Percentiles rank a stretch among this genome's conserved stretches.
Evolutionary conservation across 495 filamentous ascomycete genomes (phyloP).

Genomic region (Neurospora sublineolata): DNA sequence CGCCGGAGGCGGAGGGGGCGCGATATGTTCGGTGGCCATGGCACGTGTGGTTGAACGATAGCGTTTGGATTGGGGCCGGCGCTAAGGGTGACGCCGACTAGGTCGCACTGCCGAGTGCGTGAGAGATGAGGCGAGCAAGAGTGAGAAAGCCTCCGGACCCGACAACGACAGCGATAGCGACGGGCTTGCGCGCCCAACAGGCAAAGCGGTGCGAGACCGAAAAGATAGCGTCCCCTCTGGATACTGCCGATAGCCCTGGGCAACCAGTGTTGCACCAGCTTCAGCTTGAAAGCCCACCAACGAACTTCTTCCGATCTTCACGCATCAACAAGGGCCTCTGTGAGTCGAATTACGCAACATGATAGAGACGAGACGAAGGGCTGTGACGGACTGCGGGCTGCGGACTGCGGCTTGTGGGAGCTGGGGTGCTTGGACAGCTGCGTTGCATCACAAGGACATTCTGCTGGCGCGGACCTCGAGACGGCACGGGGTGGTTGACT

Average conservation of each 20-base stretch:
- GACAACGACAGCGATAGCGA: background rate
- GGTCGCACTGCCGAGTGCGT: background rate
- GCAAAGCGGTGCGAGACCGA: background rate
- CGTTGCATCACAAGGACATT: conserved; percentile 25
- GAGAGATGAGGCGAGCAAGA: background rate
- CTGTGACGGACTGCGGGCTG: conserved; percentile 1
- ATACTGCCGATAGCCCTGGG: conserved; percentile 4
- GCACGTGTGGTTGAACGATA: background rate
- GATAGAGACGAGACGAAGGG: conserved; percentile 5
- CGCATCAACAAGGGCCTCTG: conserved; percentile 20
- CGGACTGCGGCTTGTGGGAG: conserved; percentile 6
- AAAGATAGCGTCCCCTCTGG: background rate
- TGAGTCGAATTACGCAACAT: conserved; percentile 22
- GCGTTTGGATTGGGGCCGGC: background rate
- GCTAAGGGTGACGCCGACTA: background rate
- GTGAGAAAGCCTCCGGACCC: background rate
- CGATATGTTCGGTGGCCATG: conserved; percentile 21
- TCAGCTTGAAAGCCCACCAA: conserved; percentile 16
- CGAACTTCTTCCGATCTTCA: conserved; percentile 9
- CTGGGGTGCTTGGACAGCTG: conserved; percentile 6
- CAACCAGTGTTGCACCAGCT: conserved; percentile 13
- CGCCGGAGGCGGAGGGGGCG: conserved; percentile 13
- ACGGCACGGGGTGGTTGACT: conserved; percentile 7
- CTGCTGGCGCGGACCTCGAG: background rate
- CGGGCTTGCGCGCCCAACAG: background rate